phyloP scores from a whole-genome alignment of 176 grass and related monocot genomes.

The Eleusine indica region DNA sequence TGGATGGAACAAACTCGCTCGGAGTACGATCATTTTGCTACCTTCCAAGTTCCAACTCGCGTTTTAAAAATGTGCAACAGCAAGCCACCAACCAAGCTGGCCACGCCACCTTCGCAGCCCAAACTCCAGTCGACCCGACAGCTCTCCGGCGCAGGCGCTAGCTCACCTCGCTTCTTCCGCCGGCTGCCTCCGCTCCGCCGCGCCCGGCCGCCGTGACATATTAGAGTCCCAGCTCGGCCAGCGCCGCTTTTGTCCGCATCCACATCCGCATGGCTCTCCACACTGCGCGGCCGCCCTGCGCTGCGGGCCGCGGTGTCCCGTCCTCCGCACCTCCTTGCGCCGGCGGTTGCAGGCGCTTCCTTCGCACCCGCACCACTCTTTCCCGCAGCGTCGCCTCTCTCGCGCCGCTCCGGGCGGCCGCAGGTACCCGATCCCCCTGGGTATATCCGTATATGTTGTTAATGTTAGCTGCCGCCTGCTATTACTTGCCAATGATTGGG shows the following conservation, averaged over 20 bases:
- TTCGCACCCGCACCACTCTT: background rate
- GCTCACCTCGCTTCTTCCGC: conserved; percentile 17
- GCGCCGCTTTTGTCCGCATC: background rate
- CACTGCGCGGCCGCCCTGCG: conserved; percentile 8
- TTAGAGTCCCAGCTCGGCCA: background rate
- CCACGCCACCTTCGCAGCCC: background rate
- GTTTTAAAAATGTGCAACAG: no score
- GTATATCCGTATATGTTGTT: background rate
- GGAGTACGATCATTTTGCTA: no score
- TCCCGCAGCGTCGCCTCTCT: background rate
- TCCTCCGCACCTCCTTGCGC: conserved; percentile 13
- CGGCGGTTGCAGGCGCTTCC: background rate
- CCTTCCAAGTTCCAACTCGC: no score
- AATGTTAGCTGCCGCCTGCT: background rate
- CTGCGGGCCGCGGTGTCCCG: conserved; percentile 16
- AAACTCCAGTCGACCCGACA: background rate
- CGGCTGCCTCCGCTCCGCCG: background rate
- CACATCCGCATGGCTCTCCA: conserved; percentile 47
- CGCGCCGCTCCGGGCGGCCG: conserved; percentile 16
- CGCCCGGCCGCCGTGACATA: background rate
- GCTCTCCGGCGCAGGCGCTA: background rate
- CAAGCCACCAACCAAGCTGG: conserved; percentile 2
- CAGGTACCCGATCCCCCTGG: conserved; percentile 34
- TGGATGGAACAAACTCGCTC: no score
- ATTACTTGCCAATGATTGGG: background rate